A percentile compares a stretch with the other conserved stretches of the same genome.
Evolutionary conservation across 208 protist species (phyloP).

Genomic region (Trypanosoma lewisi): DNA sequence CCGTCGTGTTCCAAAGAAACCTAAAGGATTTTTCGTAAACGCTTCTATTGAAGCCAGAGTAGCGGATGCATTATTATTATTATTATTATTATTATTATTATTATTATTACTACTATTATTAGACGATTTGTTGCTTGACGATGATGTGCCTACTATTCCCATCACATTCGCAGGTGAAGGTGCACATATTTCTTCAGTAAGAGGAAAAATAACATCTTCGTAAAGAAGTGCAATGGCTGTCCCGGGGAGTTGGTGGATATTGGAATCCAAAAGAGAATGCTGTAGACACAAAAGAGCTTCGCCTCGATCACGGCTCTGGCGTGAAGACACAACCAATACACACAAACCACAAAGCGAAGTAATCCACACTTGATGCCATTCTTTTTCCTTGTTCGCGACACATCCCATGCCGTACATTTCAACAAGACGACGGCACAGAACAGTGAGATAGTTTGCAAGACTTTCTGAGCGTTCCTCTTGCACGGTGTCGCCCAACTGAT

Average conservation of each 20-base stretch:
- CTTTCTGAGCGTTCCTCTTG: constrained; percentile 6
- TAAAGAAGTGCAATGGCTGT: constrained; percentile 48
- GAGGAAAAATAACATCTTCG: constrained; percentile 69
- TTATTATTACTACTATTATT: not conserved
- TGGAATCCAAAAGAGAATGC: constrained; percentile 55
- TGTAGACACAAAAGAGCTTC: constrained; percentile 64
- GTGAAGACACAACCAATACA: constrained; percentile 41
- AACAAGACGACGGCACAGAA: constrained; percentile 18
- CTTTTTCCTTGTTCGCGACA: not conserved
- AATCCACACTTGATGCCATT: constrained; percentile 48
- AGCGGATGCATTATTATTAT: not conserved
- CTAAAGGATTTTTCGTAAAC: constrained; percentile 20
- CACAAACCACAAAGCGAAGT: constrained; percentile 43
- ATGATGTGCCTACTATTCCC: too few relatives aligned
- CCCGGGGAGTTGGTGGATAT: constrained; percentile 29
- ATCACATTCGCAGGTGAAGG: too few relatives aligned
- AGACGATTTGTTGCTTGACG: not conserved
- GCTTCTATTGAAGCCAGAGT: not conserved
- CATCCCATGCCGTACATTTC: not conserved
- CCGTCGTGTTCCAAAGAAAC: constrained; percentile 3
- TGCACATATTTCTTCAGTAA: constrained; percentile 68
- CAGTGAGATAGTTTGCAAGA: constrained; percentile 14
- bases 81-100: too few relatives aligned
- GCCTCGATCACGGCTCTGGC: constrained; percentile 31
- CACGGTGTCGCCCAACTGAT: not conserved